A percentile compares a stretch with the other conserved stretches of the same genome.
Evolutionary conservation across 768 basidiomycete genomes (phyloP).

Genomic region (Leccinellum rugosiceps): DNA sequence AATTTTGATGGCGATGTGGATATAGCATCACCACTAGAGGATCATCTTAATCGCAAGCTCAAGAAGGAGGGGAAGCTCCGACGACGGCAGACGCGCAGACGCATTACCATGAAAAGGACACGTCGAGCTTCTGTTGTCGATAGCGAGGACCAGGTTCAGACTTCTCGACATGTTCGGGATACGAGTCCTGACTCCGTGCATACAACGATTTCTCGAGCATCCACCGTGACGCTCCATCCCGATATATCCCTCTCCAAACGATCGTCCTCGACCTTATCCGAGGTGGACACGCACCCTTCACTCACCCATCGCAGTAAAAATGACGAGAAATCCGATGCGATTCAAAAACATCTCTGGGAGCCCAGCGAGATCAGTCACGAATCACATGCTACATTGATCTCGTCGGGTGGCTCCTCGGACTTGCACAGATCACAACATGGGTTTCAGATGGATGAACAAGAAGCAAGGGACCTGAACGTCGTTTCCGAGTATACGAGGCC

Average conservation of each 20-base stretch:
- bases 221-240: too few relatives aligned
- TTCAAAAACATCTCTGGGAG: too few relatives aligned
- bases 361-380: too few relatives aligned
- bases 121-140: too few relatives aligned
- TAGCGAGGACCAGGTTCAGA: too few relatives aligned
- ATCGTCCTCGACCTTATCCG: not conserved
- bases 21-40: slow-evolving; percentile 53
- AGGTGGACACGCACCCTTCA: too few relatives aligned
- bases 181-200: not conserved
- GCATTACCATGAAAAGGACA: too few relatives aligned
- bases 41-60: slow-evolving; percentile 46
- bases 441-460: slow-evolving; percentile 53
- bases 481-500: slow-evolving; percentile 61
- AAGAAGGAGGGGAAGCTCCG: slow-evolving; percentile 59
- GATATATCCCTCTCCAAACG: slow-evolving; percentile 21
- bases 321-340: too few relatives aligned
- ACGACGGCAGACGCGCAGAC: slow-evolving; percentile 27
- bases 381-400: too few relatives aligned
- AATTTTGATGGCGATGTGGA: slow-evolving; percentile 79
- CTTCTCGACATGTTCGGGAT: not conserved
- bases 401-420: too few relatives aligned
- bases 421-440: slow-evolving; percentile 1
- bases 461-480: slow-evolving; percentile 54
- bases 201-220: slow-evolving; percentile 8
- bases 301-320: too few relatives aligned